phyloP scores from a whole-genome alignment of 1,139 yeast genomes.

The Taphrina communis region DNA sequence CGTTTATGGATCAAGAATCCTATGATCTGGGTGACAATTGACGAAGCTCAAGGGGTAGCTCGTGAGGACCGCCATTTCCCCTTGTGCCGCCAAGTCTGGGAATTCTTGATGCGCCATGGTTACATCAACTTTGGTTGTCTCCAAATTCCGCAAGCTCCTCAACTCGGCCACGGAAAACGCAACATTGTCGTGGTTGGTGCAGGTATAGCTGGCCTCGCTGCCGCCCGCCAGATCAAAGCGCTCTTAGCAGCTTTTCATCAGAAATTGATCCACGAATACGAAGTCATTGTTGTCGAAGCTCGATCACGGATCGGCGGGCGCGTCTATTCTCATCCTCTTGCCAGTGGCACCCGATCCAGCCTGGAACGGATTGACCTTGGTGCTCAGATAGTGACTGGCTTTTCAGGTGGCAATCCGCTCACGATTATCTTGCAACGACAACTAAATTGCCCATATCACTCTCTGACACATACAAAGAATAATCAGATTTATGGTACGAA shows the following conservation, averaged over 20 bases:
- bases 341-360: slow-evolving; percentile 44
- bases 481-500: slow-evolving; percentile 50
- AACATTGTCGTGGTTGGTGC: slow-evolving; percentile 54
- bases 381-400: slow-evolving; percentile 55
- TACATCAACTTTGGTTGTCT: slow-evolving; percentile 57
- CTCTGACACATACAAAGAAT: slow-evolving; percentile 51
- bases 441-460: slow-evolving; percentile 54
- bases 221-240: slow-evolving; percentile 56
- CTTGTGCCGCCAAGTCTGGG: slow-evolving; percentile 56
- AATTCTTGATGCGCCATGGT: slow-evolving; percentile 55
- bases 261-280: slow-evolving; percentile 51
- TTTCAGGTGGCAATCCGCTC: slow-evolving; percentile 56
- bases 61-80: slow-evolving; percentile 54
- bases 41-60: slow-evolving; percentile 57
- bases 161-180: slow-evolving; percentile 5
- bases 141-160: slow-evolving; percentile 48
- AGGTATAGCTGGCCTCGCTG: slow-evolving; percentile 56
- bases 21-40: slow-evolving; percentile 53
- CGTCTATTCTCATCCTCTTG: slow-evolving; percentile 53
- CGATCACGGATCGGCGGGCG: slow-evolving; percentile 57
- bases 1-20: slow-evolving; percentile 58
- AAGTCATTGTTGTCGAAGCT: slow-evolving; percentile 54
- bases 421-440: slow-evolving; percentile 54
- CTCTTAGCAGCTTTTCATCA: slow-evolving; percentile 52
- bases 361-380: slow-evolving; percentile 53